These are phyloP conservation scores for Ricinus communis DNA, from an alignment of 345 rosid genomes.

Conservation along the genomic window DNA sequence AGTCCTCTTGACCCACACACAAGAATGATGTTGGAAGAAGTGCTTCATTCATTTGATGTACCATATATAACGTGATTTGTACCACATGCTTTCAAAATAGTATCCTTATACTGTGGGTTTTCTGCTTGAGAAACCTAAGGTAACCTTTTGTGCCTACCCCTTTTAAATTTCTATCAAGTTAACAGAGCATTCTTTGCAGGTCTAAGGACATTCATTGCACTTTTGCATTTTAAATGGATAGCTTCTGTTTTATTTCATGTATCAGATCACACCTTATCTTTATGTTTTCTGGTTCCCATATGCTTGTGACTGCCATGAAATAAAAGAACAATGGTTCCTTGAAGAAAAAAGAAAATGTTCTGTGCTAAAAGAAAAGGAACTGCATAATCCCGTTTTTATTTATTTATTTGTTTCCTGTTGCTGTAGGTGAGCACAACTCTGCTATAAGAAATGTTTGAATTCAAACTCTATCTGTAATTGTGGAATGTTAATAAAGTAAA, in stretches of 20 bases:
- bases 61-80: conserved; percentile 25
- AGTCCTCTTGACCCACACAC: conserved; percentile 63
- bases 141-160: background rate
- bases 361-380: no score
- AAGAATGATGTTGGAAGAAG: conserved; percentile 58
- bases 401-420: no score
- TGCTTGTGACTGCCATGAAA: no score
- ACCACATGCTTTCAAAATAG: background rate
- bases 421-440: no score
- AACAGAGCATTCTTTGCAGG: background rate
- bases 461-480: no score
- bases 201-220: background rate
- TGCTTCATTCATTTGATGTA: conserved; percentile 76
- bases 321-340: no score
- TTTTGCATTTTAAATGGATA: background rate
- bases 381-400: no score
- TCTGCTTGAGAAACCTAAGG: conserved; percentile 11
- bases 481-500: no score
- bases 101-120: background rate
- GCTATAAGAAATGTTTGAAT: no score
- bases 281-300: no score
- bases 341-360: no score
- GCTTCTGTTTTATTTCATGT: background rate
- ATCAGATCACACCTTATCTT: no score
- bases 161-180: background rate